A percentile compares a stretch with the other conserved stretches of the same genome.
Conservation (phyloP, 352 stramenopile genomes). For the Blastocystis sp. region DNA sequence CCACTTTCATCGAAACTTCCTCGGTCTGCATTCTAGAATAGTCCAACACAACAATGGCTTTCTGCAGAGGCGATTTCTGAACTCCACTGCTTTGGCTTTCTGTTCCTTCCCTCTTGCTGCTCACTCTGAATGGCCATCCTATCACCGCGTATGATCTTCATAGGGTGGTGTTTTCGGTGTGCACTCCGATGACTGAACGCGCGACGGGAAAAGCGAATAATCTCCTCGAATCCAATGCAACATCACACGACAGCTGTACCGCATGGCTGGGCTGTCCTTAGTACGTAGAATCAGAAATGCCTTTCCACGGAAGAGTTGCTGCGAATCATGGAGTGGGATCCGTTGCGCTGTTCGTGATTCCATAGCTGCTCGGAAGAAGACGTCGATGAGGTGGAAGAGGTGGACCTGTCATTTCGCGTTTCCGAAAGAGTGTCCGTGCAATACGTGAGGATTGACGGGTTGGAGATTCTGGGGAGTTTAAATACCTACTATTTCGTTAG, state of each 20-base stretch:
- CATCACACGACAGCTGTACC: background rate
- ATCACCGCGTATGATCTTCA: too few species aligned
- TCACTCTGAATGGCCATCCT: too few species aligned
- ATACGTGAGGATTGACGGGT: constrained; percentile 1
- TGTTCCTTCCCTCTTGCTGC: too few species aligned
- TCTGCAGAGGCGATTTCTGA: too few species aligned
- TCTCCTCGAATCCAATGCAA: background rate
- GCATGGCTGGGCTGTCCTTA: background rate
- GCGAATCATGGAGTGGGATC: background rate
- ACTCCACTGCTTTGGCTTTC: too few species aligned
- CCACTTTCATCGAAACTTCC: constrained; percentile 51
- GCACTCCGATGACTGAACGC: background rate
- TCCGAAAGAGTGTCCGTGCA: constrained; percentile 23
- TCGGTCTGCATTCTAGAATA: background rate
- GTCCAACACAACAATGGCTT: too few species aligned
- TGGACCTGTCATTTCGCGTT: constrained; percentile 34
- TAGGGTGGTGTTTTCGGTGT: too few species aligned
- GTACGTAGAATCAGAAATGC: background rate
- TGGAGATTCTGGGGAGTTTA: constrained; percentile 6
- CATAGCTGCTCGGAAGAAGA: constrained; percentile 55
- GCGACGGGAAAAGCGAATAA: background rate
- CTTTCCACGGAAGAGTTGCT: background rate
- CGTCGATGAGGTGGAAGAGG: constrained; percentile 43
- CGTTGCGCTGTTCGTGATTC: background rate
- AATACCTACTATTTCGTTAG: background rate